Percentiles rank a stretch among this genome's conserved stretches.
Conservation (phyloP, 2,329 filamentous ascomycete genomes). For the Cladosporium velox region DNA sequence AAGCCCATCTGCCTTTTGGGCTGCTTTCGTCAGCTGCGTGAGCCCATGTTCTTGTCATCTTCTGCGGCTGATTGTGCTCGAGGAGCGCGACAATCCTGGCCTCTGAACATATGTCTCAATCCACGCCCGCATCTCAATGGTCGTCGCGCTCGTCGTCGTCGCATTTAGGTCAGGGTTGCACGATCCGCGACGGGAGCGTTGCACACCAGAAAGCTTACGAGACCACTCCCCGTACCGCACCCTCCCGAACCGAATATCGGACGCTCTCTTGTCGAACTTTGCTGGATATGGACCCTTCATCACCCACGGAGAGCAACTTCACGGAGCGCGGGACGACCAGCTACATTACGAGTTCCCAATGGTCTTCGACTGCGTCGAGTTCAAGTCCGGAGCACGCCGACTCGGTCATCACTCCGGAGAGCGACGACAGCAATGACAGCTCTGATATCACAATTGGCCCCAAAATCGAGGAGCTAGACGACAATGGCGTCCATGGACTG, state of each 20-base stretch:
- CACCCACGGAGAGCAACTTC: constrained; percentile 18
- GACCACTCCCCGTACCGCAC: constrained; percentile 19
- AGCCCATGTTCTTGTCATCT: constrained; percentile 10
- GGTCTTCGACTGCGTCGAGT: constrained; percentile 24
- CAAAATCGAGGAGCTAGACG: constrained; percentile 58
- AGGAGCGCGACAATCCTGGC: neutral
- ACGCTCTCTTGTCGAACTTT: constrained; percentile 15
- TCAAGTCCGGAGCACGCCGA: constrained; percentile 27
- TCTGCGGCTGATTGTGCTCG: constrained; percentile 12
- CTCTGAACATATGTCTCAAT: constrained; percentile 10
- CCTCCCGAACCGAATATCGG: constrained; percentile 19
- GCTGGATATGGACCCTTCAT: constrained; percentile 20
- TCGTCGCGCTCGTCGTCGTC: constrained; percentile 1
- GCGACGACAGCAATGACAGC: constrained; percentile 29
- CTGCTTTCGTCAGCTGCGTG: constrained; percentile 17
- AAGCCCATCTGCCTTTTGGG: constrained; percentile 13
- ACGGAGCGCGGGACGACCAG: constrained; percentile 7
- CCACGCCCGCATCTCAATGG: constrained; percentile 13
- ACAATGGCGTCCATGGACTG: constrained; percentile 43
- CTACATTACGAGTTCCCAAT: constrained; percentile 25
- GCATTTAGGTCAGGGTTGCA: constrained; percentile 14
- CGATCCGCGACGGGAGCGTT: constrained; percentile 20
- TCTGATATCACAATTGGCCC: constrained; percentile 45
- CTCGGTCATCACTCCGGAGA: constrained; percentile 28
- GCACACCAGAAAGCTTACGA: constrained; percentile 20